phyloP scores from a whole-genome alignment of 2,329 filamentous ascomycete species.

The Fusarium humuli region DNA sequence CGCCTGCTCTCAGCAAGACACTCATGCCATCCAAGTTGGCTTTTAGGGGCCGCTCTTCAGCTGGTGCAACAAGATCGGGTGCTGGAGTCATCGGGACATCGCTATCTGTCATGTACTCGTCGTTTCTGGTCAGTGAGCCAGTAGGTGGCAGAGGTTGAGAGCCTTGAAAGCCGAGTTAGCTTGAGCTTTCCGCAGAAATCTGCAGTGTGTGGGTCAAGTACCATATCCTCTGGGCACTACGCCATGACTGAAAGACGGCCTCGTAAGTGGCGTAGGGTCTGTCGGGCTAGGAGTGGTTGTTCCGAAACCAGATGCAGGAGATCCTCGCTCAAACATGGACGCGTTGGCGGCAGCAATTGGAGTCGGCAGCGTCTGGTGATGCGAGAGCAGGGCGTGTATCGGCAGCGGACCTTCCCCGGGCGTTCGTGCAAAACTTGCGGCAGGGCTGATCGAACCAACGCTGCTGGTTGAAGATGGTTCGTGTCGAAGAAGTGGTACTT shows the following conservation, averaged over 20 bases:
- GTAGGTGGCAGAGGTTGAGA: constrained; percentile 51
- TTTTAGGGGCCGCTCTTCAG: constrained; percentile 38
- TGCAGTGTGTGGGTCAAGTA: constrained; percentile 44
- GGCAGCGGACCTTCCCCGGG: constrained; percentile 64
- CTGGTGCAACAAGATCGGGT: constrained; percentile 38
- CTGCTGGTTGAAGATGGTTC: constrained; percentile 61
- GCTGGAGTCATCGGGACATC: constrained; percentile 50
- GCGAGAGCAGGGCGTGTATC: constrained; percentile 65
- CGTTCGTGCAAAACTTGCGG: constrained; percentile 53
- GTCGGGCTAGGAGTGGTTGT: constrained; percentile 45
- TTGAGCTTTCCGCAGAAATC: constrained; percentile 34
- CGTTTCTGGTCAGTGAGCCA: constrained; percentile 49
- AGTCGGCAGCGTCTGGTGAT: constrained; percentile 51
- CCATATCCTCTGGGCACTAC: constrained; percentile 51
- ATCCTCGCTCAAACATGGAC: constrained; percentile 38
- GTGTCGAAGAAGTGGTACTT: constrained; percentile 57
- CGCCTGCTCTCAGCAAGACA: constrained; percentile 68
- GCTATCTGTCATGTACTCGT: constrained; percentile 44
- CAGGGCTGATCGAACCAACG: constrained; percentile 56
- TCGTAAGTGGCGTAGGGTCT: constrained; percentile 27
- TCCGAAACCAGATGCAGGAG: constrained; percentile 32
- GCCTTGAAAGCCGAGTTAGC: constrained; percentile 50
- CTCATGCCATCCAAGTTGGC: constrained; percentile 66
- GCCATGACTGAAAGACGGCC: constrained; percentile 39
- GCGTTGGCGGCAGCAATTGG: constrained; percentile 23